Base-by-base conservation (phyloP, 2,329 filamentous ascomycete species). In the Seiridium unicorne region DNA sequence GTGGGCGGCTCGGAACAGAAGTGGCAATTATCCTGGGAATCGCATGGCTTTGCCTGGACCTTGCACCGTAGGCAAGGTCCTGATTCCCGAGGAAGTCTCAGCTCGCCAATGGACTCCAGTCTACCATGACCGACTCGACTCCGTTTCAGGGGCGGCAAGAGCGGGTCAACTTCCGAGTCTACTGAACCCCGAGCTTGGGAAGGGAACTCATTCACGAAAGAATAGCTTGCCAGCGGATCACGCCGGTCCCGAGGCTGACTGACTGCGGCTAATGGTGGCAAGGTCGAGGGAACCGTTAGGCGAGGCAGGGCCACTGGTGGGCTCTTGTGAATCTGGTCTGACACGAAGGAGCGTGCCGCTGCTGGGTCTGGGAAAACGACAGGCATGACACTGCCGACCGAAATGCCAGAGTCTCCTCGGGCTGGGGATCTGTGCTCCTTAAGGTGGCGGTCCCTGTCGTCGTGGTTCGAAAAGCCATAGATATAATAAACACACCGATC, bases 401-500 rank as follows among this genome's bases (percentile, higher is more conserved):
- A 80, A 59, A 80, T 70, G 7, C 75, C 79, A 3, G 79, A 79
- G 63, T 83, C 79, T 62, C 78, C 73, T 64, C 81, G 82, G 11
- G 69, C 65, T 31, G 72, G 71, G 51, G 69, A 57, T n/a, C 66
- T 62, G 67, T 86, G 83, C 58, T 81, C 74, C 62, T 74, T 77
- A 46, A 75, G 68, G 68, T 87, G 84, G 42, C 75, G 74, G 59
- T 85, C 81, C 57, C 82, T 78, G 62, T 85, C 83, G 57, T 81
- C 73, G 44, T 74, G 74, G 60, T 76, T 80, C 42, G 75, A 67
- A 66, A 86, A 85, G 36, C 84, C 84, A 64, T 86, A 87, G 44
- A 86, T 79, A 69, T 85, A 86, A 69, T 84, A 79, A 61, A 83
- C 72, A 65, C 84, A 87, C 59, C 75, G 75, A 57, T 85, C 80